Conservation (phyloP, 1,284 basidiomycete genomes). For the Exobasidium cylindrosporum region DNA sequence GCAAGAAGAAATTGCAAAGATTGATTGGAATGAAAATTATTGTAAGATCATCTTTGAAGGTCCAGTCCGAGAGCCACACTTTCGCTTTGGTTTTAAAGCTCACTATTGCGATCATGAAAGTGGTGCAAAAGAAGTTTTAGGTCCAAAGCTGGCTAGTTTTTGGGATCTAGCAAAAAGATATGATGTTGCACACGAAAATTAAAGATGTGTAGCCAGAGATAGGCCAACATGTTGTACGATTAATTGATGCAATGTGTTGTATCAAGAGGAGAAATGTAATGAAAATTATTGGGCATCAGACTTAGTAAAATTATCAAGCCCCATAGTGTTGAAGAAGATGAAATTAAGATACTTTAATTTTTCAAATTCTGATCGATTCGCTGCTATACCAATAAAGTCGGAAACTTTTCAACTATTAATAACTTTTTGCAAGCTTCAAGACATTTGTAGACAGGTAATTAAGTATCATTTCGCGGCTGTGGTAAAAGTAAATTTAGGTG, state of each 20-base stretch:
- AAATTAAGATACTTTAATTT: no score
- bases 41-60: conserved; percentile 94
- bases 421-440: conserved; percentile 38
- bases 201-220: no score
- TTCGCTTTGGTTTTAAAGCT: conserved; percentile 63
- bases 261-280: no score
- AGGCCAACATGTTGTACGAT: no score
- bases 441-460: conserved; percentile 37
- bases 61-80: conserved; percentile 69
- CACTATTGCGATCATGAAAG: conserved; percentile 68
- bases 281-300: no score
- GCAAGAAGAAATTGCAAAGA: conserved; percentile 34
- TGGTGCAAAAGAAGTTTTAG: conserved; percentile 78
- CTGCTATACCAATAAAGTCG: neutral
- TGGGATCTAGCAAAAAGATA: conserved; percentile 88
- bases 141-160: conserved; percentile 75
- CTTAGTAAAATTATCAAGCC: no score
- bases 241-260: no score
- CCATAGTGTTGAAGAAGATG: no score
- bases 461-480: conserved; percentile 52
- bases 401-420: conserved; percentile 16
- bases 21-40: conserved; percentile 72
- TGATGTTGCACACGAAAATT: neutral
- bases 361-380: no score
- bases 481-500: no score